phyloP scores from a whole-genome alignment of 2,329 filamentous ascomycete genomes.

The Fusarium sp. region DNA sequence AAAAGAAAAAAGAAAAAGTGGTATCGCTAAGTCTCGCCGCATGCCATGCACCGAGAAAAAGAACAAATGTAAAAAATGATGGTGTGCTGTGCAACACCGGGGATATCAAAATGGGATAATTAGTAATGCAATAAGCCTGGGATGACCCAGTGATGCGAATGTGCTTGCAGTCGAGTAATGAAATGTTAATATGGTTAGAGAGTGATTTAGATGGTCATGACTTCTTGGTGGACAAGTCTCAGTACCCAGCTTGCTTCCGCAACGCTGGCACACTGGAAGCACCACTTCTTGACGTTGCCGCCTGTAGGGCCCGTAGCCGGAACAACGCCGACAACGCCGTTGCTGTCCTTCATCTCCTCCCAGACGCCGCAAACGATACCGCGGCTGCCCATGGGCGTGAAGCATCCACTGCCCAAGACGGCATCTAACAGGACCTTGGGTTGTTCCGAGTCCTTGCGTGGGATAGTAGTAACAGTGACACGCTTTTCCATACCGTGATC shows the following conservation, averaged over 20 bases:
- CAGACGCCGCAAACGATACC: slow-evolving; percentile 92
- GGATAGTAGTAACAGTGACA: slow-evolving; percentile 81
- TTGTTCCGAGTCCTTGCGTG: slow-evolving; percentile 68
- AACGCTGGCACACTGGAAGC: slow-evolving; percentile 69
- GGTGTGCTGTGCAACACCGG: slow-evolving; percentile 32
- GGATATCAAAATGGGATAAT: slow-evolving; percentile 45
- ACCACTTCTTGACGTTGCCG: slow-evolving; percentile 73
- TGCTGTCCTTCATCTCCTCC: slow-evolving; percentile 78
- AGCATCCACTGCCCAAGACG: slow-evolving; percentile 85
- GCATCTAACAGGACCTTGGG: slow-evolving; percentile 82
- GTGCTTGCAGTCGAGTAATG: slow-evolving; percentile 23
- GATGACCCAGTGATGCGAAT: slow-evolving; percentile 3
- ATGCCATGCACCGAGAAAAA: slow-evolving; percentile 20
- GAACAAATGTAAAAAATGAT: slow-evolving; percentile 22
- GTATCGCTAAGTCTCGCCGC: slow-evolving; percentile 37
- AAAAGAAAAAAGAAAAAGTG: no score
- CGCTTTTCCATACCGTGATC: slow-evolving; percentile 84
- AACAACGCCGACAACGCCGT: slow-evolving; percentile 66
- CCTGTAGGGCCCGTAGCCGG: slow-evolving; percentile 65
- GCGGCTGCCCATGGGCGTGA: slow-evolving; percentile 84
- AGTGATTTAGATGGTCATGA: slow-evolving; percentile 55
- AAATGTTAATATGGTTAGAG: slow-evolving; percentile 10
- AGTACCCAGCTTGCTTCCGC: slow-evolving; percentile 69
- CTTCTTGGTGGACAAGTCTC: slow-evolving; percentile 69
- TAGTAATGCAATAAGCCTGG: slow-evolving; percentile 24